Base-by-base conservation (phyloP, 495 filamentous ascomycete genomes). In the Bacidia rubella region DNA sequence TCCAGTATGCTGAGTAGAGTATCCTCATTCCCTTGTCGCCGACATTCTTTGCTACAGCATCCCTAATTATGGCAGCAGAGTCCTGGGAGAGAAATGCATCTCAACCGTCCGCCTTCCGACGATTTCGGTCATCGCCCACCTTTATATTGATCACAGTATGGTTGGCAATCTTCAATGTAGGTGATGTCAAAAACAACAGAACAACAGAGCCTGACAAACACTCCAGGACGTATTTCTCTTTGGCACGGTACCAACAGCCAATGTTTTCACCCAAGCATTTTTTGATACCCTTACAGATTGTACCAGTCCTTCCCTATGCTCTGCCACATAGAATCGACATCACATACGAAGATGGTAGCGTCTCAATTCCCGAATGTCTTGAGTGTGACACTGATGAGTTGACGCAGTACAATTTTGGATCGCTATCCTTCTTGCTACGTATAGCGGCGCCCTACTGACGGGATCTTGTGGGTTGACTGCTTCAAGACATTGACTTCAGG, bases 351-450 rank as follows among this genome's bases (percentile, higher is more conserved):
- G 21, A 53, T 27, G 51, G 51, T 53, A 44, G 5, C 25, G 17
- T 3, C 21, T 2, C 9, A 53, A n/a, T 17, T 53, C 22, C 4
- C 0, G 1, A 43, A 38, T 19, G n/a, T 35, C 2, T 3, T 19
- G 26, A 4, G 25, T 5, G 29, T n/a, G 17, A 38, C 24, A n/a
- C 47, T 50, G 11, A 50, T 11, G 19, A 32, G 0, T 0, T 11
- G 5, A 9, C 17, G 11, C 20, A 53, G 51, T 53, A 15, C 79
- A 87, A 63, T 68, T 71, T 45, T 87, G 82, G 81, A 74, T 84
- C n/a, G 82, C 83, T 7, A 72, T 89, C 23, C 73, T 92, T 3
- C 69, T 92, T 4, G 82, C 84, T 15, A 75, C 79, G 19, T 90
- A 86, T 62, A 85, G 82, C 21, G 80, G 72, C 1, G 77, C 81